Evolutionary conservation across 2,329 filamentous ascomycete genomes (phyloP).

Genomic region (Escovopsis sp.): DNA sequence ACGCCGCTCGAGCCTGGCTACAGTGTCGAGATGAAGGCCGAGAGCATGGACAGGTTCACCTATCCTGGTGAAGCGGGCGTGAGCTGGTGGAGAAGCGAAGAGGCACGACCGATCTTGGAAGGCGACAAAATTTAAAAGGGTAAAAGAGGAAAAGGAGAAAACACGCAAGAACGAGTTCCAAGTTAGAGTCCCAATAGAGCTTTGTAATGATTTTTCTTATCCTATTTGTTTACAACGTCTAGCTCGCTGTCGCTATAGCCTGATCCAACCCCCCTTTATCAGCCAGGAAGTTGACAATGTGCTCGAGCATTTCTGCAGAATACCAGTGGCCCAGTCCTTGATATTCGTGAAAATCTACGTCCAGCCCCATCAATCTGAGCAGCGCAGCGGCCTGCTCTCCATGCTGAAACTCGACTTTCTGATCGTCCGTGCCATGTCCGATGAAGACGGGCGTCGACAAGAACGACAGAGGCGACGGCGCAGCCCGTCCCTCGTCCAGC

Average conservation of each 20-base stretch:
- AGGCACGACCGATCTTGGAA: constrained; percentile 6
- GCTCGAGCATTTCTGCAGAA: constrained; percentile 23
- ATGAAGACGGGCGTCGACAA: constrained; percentile 27
- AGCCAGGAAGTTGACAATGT: constrained; percentile 21
- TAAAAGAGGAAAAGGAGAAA: too few relatives aligned
- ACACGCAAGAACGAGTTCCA: too few relatives aligned
- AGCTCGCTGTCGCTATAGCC: not conserved
- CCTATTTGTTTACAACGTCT: not conserved
- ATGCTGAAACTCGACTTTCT: constrained; percentile 23
- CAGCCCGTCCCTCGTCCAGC: constrained; percentile 4
- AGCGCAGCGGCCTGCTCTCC: constrained; percentile 19
- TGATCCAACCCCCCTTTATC: not conserved
- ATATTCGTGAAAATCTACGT: constrained; percentile 24
- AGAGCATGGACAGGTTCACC: constrained; percentile 4
- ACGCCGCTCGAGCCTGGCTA: constrained; percentile 6
- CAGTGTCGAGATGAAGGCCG: constrained; percentile 6
- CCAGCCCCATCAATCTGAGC: constrained; percentile 20
- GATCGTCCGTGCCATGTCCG: constrained; percentile 28
- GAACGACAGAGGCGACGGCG: constrained; percentile 5
- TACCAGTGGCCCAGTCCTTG: constrained; percentile 30
- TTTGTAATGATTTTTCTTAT: not conserved
- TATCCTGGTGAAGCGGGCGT: constrained; percentile 1
- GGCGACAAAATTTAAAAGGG: constrained; percentile 4
- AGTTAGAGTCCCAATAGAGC: too few relatives aligned
- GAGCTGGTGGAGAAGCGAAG: constrained; percentile 6